phyloP scores from a whole-genome alignment of 352 stramenopile species.

The Albugo laibachii region DNA sequence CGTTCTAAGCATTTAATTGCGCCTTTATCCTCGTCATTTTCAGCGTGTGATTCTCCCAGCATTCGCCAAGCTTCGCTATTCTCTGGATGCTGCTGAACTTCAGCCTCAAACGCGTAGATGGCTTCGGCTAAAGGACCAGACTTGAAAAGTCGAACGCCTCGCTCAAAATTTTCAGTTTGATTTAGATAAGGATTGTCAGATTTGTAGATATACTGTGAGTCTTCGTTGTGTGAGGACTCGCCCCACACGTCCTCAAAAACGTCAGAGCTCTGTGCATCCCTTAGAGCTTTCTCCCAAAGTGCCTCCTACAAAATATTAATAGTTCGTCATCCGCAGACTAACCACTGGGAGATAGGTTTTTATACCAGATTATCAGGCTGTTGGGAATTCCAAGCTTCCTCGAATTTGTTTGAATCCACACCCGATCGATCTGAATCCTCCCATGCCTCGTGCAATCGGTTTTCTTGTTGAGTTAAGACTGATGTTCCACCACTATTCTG shows the following conservation, averaged over 20 bases:
- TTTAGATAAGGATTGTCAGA: conserved; percentile 49
- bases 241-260: conserved; percentile 59
- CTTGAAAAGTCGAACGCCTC: conserved; percentile 69
- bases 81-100: conserved; percentile 84
- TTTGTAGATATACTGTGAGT: conserved; percentile 45
- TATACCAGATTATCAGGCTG: conserved; percentile 25
- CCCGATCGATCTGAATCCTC: too few species aligned
- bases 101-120: conserved; percentile 89
- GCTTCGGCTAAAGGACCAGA: conserved; percentile 82
- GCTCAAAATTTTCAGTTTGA: conserved; percentile 48
- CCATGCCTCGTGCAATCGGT: too few species aligned
- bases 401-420: conserved; percentile 30
- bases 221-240: conserved; percentile 8
- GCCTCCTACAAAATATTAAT: conserved; percentile 16
- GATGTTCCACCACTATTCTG: not conserved
- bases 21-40: conserved; percentile 92
- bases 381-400: conserved; percentile 30
- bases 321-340: conserved; percentile 2
- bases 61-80: conserved; percentile 90
- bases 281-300: conserved; percentile 64
- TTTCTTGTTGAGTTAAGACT: too few species aligned
- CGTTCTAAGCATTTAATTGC: conserved; percentile 90
- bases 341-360: too few species aligned
- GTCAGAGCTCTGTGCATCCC: conserved; percentile 37
- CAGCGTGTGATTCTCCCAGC: conserved; percentile 87